phyloP scores from a whole-genome alignment of 257 asterid genomes.

The Nicotiana tomentosiformis region DNA sequence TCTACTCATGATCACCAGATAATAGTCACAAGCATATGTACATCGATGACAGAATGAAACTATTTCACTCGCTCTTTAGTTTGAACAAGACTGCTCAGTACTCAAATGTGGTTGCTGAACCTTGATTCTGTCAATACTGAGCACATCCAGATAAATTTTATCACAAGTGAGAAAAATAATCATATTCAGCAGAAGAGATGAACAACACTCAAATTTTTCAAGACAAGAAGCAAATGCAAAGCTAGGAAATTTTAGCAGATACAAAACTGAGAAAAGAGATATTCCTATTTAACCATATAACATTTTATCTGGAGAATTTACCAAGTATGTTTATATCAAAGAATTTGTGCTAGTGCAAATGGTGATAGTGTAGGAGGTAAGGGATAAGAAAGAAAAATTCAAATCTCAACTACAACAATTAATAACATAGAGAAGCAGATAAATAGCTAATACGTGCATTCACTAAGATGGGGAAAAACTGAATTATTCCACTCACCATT shows the following conservation, averaged over 20 bases:
- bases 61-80: not conserved
- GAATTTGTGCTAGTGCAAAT: not conserved
- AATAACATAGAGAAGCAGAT: not conserved
- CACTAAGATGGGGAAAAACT: not conserved
- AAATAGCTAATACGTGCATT: not conserved
- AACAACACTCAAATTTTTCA: not conserved
- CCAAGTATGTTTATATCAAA: not conserved
- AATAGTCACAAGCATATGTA: not conserved
- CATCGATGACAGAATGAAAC: not conserved
- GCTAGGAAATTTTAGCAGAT: not conserved
- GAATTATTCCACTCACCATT: constrained; percentile 1
- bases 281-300: not conserved
- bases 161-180: too few relatives aligned
- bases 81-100: not conserved
- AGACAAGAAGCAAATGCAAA: not conserved
- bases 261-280: not conserved
- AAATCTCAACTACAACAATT: not conserved
- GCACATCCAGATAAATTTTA: not conserved
- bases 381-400: not conserved
- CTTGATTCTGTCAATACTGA: not conserved
- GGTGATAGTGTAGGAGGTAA: not conserved
- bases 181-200: too few relatives aligned
- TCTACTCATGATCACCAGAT: not conserved
- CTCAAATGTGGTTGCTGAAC: not conserved
- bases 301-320: not conserved